phyloP scores from a whole-genome alignment of 202 grass and related monocot genomes.

The Panicum virgatum region DNA sequence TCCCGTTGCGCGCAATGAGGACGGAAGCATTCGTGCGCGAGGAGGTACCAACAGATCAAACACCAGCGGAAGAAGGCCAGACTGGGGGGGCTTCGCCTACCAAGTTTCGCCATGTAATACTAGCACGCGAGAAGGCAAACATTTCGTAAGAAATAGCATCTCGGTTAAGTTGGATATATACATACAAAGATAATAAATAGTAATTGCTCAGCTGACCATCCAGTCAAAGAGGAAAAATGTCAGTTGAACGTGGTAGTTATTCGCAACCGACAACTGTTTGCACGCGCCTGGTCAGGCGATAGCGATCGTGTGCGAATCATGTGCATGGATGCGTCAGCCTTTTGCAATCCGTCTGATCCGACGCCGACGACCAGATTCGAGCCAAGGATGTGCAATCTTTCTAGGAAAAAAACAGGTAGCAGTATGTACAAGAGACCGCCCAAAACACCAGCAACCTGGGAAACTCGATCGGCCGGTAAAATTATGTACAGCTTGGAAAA shows the following conservation, averaged over 20 bases:
- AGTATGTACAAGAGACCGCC: conserved; percentile 14
- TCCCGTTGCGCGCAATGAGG: not conserved
- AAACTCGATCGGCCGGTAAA: conserved; percentile 17
- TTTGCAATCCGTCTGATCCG: not conserved
- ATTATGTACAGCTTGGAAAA: conserved; percentile 47
- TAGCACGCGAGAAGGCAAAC: not conserved
- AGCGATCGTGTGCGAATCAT: not conserved
- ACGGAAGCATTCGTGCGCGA: not conserved
- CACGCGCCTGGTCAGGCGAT: not conserved
- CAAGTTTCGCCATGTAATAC: too few relatives aligned
- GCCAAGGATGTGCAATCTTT: conserved; percentile 1
- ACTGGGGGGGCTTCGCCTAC: too few relatives aligned
- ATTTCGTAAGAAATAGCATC: too few relatives aligned
- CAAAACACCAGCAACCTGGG: not conserved
- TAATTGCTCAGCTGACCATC: not conserved
- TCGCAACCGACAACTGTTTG: not conserved
- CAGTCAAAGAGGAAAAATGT: not conserved
- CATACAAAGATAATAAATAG: not conserved
- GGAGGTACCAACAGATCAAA: too few relatives aligned
- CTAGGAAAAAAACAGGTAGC: not conserved
- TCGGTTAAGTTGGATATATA: not conserved
- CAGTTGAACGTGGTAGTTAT: not conserved
- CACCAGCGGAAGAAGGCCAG: too few relatives aligned
- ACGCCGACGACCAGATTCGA: not conserved
- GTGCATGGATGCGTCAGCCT: not conserved